phyloP scores from a whole-genome alignment of 2,329 filamentous ascomycete genomes.

The Didymella pinodella region DNA sequence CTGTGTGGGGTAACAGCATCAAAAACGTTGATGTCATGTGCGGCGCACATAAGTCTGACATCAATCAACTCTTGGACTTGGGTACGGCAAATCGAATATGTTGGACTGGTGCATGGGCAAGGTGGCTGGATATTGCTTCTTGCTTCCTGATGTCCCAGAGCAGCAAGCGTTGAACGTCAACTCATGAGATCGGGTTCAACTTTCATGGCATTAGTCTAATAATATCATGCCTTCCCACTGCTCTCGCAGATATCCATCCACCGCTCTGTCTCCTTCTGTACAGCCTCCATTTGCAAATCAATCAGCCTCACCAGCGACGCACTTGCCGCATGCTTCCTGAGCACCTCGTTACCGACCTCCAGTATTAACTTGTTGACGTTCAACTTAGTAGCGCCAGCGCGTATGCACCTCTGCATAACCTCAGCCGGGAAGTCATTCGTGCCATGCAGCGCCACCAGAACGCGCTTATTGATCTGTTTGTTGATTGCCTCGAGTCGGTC shows the following conservation, averaged over 20 bases:
- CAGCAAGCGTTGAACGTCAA: too few species aligned
- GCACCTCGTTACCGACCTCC: constrained; percentile 55
- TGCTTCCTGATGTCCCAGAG: too few species aligned
- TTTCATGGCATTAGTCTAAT: too few species aligned
- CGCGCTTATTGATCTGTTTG: constrained; percentile 50
- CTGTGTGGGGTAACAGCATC: too few species aligned
- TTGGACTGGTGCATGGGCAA: too few species aligned
- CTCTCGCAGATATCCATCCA: constrained; percentile 60
- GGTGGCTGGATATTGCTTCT: too few species aligned
- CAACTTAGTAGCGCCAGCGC: constrained; percentile 62
- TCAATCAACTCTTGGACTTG: too few species aligned
- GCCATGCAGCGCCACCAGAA: constrained; percentile 63
- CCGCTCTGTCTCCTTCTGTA: constrained; percentile 55
- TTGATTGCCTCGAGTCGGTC: constrained; percentile 42
- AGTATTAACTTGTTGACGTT: constrained; percentile 66
- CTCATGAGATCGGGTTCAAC: too few species aligned
- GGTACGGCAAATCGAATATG: too few species aligned
- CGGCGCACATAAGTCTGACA: too few species aligned
- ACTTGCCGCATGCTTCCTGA: constrained; percentile 50
- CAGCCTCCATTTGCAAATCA: constrained; percentile 56
- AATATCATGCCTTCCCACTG: constrained; percentile 53
- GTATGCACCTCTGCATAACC: constrained; percentile 62
- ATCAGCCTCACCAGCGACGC: constrained; percentile 51
- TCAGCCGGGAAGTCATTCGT: constrained; percentile 63
- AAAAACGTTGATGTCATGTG: too few species aligned